phyloP scores from a whole-genome alignment of 805 yeast species.

The Zygoascus bituminiphila region DNA sequence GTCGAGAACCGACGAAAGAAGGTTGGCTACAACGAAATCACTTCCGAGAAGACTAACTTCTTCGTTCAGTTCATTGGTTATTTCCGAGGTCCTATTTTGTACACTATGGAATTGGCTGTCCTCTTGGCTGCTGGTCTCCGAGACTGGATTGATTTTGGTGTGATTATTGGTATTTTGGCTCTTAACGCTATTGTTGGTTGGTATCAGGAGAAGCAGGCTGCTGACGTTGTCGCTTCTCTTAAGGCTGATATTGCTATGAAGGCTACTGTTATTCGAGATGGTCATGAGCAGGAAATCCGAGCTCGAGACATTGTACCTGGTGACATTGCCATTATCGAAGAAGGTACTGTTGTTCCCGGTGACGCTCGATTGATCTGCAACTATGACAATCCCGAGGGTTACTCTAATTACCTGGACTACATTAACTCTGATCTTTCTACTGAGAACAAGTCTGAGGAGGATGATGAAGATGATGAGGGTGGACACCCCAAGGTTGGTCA shows the following conservation, averaged over 20 bases:
- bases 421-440: constrained; percentile 29
- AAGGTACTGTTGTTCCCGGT: constrained; percentile 87
- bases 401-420: constrained; percentile 32
- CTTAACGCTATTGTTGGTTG: constrained; percentile 93
- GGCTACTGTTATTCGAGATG: constrained; percentile 80
- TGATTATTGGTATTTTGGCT: constrained; percentile 78
- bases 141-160: constrained; percentile 99
- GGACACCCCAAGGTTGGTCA: constrained; percentile 73
- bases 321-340: constrained; percentile 87
- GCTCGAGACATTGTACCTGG: constrained; percentile 90
- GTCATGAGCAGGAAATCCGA: constrained; percentile 64
- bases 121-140: constrained; percentile 90
- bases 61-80: constrained; percentile 72
- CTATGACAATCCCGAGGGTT: constrained; percentile 32
- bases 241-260: constrained; percentile 90
- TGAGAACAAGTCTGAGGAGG: constrained; percentile 19
- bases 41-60: constrained; percentile 76
- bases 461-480: constrained; percentile 28
- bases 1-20: constrained; percentile 79
- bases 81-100: constrained; percentile 90
- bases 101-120: constrained; percentile 96
- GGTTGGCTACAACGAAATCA: constrained; percentile 82
- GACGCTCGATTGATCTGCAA: constrained; percentile 65
- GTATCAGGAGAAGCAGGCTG: constrained; percentile 96
- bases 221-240: constrained; percentile 92